Conservation (phyloP, 495 filamentous ascomycete genomes). For the Parmelia sp. region DNA sequence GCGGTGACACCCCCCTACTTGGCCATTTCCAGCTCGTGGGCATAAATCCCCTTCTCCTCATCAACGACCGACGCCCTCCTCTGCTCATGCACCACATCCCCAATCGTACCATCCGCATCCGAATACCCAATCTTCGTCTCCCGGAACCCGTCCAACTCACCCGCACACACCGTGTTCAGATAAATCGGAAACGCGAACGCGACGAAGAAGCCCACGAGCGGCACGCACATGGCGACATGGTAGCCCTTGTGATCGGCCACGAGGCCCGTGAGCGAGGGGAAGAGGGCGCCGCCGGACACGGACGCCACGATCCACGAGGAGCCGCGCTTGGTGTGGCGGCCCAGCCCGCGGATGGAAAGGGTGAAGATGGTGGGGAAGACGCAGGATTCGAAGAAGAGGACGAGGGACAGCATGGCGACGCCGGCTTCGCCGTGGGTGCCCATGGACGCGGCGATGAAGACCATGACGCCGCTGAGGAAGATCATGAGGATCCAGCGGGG, state of each 20-base stretch:
- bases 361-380: conserved; percentile 69
- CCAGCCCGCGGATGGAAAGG: conserved; percentile 61
- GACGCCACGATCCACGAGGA: conserved; percentile 57
- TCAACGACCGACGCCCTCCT: neutral
- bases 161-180: neutral
- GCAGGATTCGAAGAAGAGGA: conserved; percentile 64
- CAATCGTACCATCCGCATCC: neutral
- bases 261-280: neutral
- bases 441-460: conserved; percentile 32
- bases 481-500: neutral
- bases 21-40: too few relatives aligned
- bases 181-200: neutral
- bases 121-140: neutral
- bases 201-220: neutral
- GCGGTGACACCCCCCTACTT: too few relatives aligned
- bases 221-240: neutral
- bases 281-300: neutral
- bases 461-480: neutral
- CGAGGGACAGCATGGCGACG: conserved; percentile 54
- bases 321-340: conserved; percentile 62
- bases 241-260: neutral
- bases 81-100: neutral
- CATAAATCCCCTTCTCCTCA: neutral
- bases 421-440: conserved; percentile 45
- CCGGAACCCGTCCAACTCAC: neutral